Conservation (phyloP, 208 protist species). For the Leishmania arabica region DNA sequence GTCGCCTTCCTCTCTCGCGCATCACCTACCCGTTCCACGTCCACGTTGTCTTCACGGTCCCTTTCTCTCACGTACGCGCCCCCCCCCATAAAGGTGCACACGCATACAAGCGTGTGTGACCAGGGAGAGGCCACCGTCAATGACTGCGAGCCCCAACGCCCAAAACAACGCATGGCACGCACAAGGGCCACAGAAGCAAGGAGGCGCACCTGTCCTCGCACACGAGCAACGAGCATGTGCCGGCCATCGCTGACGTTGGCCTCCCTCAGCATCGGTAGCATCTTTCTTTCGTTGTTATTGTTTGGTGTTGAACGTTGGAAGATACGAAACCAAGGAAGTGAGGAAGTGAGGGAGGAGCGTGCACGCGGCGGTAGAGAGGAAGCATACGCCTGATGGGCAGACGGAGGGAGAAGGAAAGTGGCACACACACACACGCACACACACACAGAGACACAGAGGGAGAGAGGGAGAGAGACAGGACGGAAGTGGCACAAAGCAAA, state of each 20-base stretch:
- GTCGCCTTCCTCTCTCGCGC: background rate
- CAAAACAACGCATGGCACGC: background rate
- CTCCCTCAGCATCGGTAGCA: background rate
- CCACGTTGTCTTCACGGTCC: background rate
- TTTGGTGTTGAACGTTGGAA: background rate
- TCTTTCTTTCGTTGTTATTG: background rate
- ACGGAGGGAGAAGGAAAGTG: background rate
- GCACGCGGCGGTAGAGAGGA: background rate
- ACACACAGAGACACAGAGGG: background rate
- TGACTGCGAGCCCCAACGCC: background rate
- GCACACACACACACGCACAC: background rate
- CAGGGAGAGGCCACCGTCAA: background rate
- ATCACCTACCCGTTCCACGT: background rate
- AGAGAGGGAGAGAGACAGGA: background rate
- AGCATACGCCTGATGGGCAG: background rate
- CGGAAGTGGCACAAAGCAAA: too few species aligned
- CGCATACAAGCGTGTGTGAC: background rate
- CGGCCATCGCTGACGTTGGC: too few species aligned
- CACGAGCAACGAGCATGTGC: background rate
- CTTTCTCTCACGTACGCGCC: background rate
- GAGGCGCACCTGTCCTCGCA: too few species aligned
- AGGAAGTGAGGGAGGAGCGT: background rate
- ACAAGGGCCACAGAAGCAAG: background rate
- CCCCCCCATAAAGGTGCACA: background rate
- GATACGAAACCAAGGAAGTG: background rate